A percentile compares a stretch with the other conserved stretches of the same genome.
Conservation (phyloP, 805 yeast genomes). For the Hanseniaspora thailandica region DNA sequence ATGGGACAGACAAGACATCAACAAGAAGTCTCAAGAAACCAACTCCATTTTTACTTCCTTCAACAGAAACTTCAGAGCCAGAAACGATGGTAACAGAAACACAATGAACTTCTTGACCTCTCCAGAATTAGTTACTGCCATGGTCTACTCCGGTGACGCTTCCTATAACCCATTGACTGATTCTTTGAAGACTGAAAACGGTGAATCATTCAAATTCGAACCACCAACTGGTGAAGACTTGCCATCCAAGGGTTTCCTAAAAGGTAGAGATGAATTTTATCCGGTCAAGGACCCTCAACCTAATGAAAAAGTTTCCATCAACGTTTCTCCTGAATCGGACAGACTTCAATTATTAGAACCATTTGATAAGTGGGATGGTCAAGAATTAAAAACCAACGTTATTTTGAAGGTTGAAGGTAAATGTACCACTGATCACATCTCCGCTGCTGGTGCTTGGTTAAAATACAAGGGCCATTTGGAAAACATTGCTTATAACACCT, state of each 20-base stretch:
- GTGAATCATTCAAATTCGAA: constrained; percentile 61
- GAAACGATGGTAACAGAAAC: constrained; percentile 96
- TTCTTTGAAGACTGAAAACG: constrained; percentile 57
- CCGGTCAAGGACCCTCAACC: constrained; percentile 62
- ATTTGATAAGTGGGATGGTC: constrained; percentile 72
- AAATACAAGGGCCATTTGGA: constrained; percentile 97
- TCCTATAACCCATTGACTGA: constrained; percentile 87
- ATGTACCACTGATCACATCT: constrained; percentile 96
- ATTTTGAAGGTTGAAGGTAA: constrained; percentile 90
- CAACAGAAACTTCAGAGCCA: constrained; percentile 94
- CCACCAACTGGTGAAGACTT: constrained; percentile 79
- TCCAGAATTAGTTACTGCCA: constrained; percentile 94
- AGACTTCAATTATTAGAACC: constrained; percentile 87
- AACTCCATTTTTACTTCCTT: constrained; percentile 93
- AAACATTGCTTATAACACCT: constrained; percentile 86
- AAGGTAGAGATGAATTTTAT: constrained; percentile 64
- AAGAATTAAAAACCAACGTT: constrained; percentile 67
- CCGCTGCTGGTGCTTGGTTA: constrained; percentile 98
- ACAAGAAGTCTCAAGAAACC: constrained; percentile 49
- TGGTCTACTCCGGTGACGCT: constrained; percentile 89
- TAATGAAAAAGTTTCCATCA: constrained; percentile 44
- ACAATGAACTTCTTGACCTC: constrained; percentile 98
- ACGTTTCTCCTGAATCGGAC: constrained; percentile 78
- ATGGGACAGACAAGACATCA: constrained; percentile 87
- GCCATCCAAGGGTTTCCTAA: constrained; percentile 65